A percentile compares a stretch with the other conserved stretches of the same genome.
phyloP scores from a whole-genome alignment of 2,329 filamentous ascomycete genomes.

The Sodiomyces alkalinus region DNA sequence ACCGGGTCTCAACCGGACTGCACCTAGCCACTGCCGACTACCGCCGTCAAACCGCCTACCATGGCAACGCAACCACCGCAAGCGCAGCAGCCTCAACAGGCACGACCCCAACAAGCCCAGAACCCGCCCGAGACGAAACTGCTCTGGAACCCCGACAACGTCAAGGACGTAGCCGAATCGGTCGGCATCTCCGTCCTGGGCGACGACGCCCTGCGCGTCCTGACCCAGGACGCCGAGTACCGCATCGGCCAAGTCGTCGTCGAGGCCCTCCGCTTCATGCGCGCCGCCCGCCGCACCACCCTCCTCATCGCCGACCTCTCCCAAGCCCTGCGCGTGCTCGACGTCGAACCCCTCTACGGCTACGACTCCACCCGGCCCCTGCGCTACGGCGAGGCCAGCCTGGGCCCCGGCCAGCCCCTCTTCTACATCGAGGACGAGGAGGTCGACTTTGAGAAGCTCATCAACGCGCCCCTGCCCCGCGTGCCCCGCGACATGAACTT shows the following conservation, averaged over 20 bases:
- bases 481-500: slow-evolving; percentile 87
- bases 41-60: too few relatives aligned
- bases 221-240: slow-evolving; percentile 91
- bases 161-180: slow-evolving; percentile 90
- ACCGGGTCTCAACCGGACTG: too few relatives aligned
- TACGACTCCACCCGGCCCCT: slow-evolving; percentile 87
- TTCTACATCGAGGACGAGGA: slow-evolving; percentile 98
- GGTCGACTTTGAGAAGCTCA: slow-evolving; percentile 96
- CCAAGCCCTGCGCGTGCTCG: slow-evolving; percentile 69
- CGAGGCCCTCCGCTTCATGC: slow-evolving; percentile 93
- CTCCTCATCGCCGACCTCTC: slow-evolving; percentile 82
- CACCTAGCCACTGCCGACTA: too few relatives aligned
- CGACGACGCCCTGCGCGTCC: slow-evolving; percentile 74
- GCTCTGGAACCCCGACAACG: slow-evolving; percentile 93
- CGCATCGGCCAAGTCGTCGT: slow-evolving; percentile 86
- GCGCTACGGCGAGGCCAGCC: slow-evolving; percentile 81
- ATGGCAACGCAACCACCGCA: background rate
- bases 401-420: slow-evolving; percentile 84
- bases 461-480: slow-evolving; percentile 89
- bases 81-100: background rate
- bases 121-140: slow-evolving; percentile 32
- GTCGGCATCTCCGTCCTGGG: slow-evolving; percentile 71
- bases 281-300: slow-evolving; percentile 70
- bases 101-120: slow-evolving; percentile 1
- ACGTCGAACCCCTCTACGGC: slow-evolving; percentile 90